Percentiles rank a stretch among this genome's conserved stretches.
phyloP scores from a whole-genome alignment of 106 monocot genomes.

The Alisma plantagoaquatica region DNA sequence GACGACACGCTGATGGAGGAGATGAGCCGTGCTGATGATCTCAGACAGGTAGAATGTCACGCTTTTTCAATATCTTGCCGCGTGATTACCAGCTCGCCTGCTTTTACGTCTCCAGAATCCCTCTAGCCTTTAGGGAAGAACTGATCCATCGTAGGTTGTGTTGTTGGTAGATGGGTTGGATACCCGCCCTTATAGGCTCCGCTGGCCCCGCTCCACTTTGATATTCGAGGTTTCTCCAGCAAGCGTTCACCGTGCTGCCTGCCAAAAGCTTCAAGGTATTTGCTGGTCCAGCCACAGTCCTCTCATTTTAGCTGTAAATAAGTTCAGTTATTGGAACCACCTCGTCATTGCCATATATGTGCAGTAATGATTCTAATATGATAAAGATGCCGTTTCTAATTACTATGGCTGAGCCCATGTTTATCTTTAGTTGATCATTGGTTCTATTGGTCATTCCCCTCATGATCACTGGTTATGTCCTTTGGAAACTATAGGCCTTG shows the following conservation, averaged over 20 bases:
- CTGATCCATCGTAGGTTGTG: conserved; percentile 77
- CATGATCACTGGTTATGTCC: background rate
- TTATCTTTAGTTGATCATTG: no score
- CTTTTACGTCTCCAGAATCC: no score
- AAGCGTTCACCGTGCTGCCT: conserved; percentile 36
- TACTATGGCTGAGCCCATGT: no score
- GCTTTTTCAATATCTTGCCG: background rate
- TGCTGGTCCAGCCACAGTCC: no score
- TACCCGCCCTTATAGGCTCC: conserved; percentile 85
- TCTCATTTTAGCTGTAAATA: no score
- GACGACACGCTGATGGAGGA: conserved; percentile 57
- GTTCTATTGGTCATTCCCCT: no score
- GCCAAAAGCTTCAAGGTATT: conserved; percentile 54
- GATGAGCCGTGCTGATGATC: conserved; percentile 30
- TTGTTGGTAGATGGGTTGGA: conserved; percentile 96
- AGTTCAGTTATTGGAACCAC: no score
- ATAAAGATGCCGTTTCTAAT: no score
- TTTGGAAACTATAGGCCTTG: conserved; percentile 11
- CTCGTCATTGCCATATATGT: no score
- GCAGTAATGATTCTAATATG: no score
- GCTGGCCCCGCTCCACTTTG: conserved; percentile 59
- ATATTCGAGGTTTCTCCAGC: conserved; percentile 66
- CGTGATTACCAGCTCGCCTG: no score
- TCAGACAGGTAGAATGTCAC: conserved; percentile 59
- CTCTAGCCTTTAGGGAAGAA: no score